Evolutionary conservation across 441 rosid genomes (phyloP), one percentile per base, ranked within the genome.

Genomic region (Gossypium trilobum): DNA sequence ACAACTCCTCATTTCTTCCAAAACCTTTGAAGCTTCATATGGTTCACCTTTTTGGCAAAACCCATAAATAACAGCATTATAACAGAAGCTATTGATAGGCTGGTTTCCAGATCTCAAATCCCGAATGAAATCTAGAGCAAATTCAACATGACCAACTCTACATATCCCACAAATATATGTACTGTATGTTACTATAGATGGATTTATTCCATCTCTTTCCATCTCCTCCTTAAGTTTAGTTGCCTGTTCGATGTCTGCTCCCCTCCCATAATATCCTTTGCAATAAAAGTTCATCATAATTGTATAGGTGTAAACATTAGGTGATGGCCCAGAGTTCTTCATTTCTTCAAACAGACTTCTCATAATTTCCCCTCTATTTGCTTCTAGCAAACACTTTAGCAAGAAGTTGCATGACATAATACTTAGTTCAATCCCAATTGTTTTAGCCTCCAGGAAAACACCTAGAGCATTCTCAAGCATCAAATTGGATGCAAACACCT

Each of bases 361-460:
- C 29, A 77, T 76, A 33, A 54, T 16, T 50, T 76, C 83, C 36
- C 19, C 75, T 17, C 75, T 65, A 62, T 74, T 78, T 17, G 77
- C 81, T 76, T 88, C 84, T 52, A 74, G 65, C 50, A 72, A 78
- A 76, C 86, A 81, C 73, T 88, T 88, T 60, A 86, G 88, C 80
- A 86, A 78, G 82, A 85, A 88, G 80, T 88, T 88, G 75, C 88
- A 85, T 0, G 89, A 78, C 25, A 4, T 48, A 14, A 85, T 77
- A 78, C 69, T 70, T 10, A 78, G 81, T 76, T 67, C 11, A 1
- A 86, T 58, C 29, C 86, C 87, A 46, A 76, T 67, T 61, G 73
- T 55, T 62, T 77, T 80, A 14, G 78, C 73, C 75, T 67, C 79
- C 51, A 70, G 2, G 54, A 75, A 81, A 50, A 81, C 81, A 46